Evolutionary conservation across 2,329 filamentous ascomycete species (phyloP).

Genomic region (Ophiocordyceps polyrhachis-furcata): DNA sequence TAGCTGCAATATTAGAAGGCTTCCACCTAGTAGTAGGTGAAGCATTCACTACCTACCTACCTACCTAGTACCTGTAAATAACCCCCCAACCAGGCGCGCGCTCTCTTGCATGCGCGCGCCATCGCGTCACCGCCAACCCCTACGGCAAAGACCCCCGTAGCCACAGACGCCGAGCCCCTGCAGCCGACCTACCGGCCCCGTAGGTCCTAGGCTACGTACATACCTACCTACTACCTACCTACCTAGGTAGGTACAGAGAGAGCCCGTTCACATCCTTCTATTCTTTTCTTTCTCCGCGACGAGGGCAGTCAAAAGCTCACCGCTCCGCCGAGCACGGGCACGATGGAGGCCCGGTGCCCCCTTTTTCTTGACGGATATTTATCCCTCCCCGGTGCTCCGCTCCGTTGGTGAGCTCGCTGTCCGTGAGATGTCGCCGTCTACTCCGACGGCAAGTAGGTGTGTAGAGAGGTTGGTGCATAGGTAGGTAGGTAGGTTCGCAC

Average conservation of each 20-base stretch:
- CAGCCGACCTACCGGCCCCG: too few relatives aligned
- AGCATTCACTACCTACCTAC: too few relatives aligned
- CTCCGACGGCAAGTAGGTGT: too few relatives aligned
- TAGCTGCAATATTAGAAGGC: too few relatives aligned
- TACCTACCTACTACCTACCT: too few relatives aligned
- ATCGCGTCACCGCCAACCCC: not conserved
- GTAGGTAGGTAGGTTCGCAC: not conserved
- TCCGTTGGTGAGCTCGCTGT: constrained; percentile 4
- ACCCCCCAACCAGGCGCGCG: not conserved
- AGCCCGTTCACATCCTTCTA: too few relatives aligned
- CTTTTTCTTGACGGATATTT: not conserved
- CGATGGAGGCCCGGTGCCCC: not conserved
- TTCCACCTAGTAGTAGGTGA: too few relatives aligned
- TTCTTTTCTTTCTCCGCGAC: not conserved
- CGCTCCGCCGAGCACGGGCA: not conserved
- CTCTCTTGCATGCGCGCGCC: not conserved
- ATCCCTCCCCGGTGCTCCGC: not conserved
- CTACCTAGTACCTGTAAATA: too few relatives aligned
- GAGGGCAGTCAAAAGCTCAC: too few relatives aligned
- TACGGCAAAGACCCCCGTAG: not conserved
- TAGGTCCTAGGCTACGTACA: too few relatives aligned
- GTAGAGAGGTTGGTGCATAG: not conserved
- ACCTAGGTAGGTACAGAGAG: too few relatives aligned
- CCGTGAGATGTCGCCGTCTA: too few relatives aligned
- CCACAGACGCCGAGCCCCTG: not conserved